phyloP scores from a whole-genome alignment of 805 yeast genomes.

The Candida tibetensis region DNA sequence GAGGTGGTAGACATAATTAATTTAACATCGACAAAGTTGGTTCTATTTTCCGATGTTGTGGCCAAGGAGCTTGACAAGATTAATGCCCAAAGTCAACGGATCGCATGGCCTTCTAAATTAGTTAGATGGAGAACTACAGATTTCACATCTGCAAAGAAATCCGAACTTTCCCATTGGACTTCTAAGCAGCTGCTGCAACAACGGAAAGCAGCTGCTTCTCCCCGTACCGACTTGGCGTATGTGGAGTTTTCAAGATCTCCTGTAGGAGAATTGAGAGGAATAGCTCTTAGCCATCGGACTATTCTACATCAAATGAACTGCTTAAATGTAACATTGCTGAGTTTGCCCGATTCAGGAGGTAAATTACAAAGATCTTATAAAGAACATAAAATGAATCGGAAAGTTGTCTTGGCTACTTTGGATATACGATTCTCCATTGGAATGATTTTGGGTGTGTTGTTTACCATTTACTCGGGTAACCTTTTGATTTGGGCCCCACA shows the following conservation, averaged over 20 bases:
- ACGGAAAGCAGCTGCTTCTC: constrained; percentile 11
- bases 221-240: constrained; percentile 68
- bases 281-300: constrained; percentile 86
- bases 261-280: constrained; percentile 88
- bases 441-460: constrained; percentile 72
- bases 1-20: constrained; percentile 73
- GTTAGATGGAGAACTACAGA: constrained; percentile 83
- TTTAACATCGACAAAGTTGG: constrained; percentile 71
- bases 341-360: constrained; percentile 59
- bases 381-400: constrained; percentile 39
- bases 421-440: constrained; percentile 68
- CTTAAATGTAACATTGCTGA: constrained; percentile 63
- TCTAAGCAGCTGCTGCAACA: constrained; percentile 13
- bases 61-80: constrained; percentile 70
- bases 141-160: constrained; percentile 58
- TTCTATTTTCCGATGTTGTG: constrained; percentile 78
- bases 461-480: constrained; percentile 84
- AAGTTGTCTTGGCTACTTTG: constrained; percentile 50
- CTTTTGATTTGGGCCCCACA: constrained; percentile 77
- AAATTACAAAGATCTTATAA: constrained; percentile 42
- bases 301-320: constrained; percentile 85
- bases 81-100: constrained; percentile 38
- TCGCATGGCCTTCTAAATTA: constrained; percentile 73
- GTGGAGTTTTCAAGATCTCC: constrained; percentile 91
- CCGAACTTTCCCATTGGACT: constrained; percentile 31